Conservation (phyloP, 2,329 filamentous ascomycete species). For the Metarhizium robertsii region DNA sequence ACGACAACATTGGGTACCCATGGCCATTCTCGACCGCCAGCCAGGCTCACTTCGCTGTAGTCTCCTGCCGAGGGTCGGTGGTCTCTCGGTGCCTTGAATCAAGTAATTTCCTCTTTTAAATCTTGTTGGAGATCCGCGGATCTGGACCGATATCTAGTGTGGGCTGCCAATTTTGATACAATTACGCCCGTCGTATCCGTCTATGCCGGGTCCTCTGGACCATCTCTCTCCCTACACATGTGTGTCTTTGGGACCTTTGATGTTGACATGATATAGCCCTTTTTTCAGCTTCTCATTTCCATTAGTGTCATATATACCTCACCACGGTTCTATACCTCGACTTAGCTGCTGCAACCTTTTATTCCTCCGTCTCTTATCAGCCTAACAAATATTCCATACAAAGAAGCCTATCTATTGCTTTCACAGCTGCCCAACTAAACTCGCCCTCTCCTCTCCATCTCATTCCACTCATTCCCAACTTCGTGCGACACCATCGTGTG, state of each 20-base stretch:
- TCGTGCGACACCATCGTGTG: neutral
- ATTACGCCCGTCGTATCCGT: neutral
- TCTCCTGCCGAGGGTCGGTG: neutral
- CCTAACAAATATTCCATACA: neutral
- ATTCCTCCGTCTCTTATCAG: neutral
- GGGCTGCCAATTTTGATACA: neutral
- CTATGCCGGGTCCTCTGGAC: neutral
- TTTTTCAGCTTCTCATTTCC: neutral
- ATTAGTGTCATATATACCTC: neutral
- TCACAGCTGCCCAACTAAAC: neutral
- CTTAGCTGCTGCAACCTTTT: neutral
- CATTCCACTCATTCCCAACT: constrained; percentile 1
- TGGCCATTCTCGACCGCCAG: constrained; percentile 1
- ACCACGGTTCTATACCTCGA: neutral
- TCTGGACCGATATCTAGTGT: neutral
- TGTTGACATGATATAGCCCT: neutral
- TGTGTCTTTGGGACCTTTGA: neutral
- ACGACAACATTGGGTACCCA: neutral
- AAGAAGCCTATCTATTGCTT: neutral
- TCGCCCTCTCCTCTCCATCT: neutral
- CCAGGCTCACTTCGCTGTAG: neutral
- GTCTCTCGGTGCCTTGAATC: constrained; percentile 1
- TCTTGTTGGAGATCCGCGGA: neutral
- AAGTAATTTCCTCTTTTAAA: neutral
- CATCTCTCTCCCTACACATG: neutral